Base-by-base conservation (phyloP, 2,329 filamentous ascomycete species). In the Sphaerulina vaccinii region DNA sequence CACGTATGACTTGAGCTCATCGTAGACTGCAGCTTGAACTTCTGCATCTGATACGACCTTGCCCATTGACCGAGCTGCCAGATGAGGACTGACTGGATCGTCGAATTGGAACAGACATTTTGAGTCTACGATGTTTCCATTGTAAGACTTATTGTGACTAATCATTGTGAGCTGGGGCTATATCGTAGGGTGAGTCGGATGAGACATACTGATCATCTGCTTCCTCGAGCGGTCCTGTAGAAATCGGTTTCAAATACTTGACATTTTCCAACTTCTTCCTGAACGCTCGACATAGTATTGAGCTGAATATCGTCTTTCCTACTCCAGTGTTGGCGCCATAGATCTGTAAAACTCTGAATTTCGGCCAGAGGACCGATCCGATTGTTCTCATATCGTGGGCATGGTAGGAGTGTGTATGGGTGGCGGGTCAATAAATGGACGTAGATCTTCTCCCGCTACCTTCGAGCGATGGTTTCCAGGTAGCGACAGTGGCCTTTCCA, bases 251-350 rank as follows among this genome's bases (percentile, higher is more conserved):
- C 49, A 95, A 67, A 67, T 88, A 95, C 9, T 79, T 76, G 1
- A 84, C 78, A 16, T 72, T 70, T 39, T 79, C 76, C 57, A 75
- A 74, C 33, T 71, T 70, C 21, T 71, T 74, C 32, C 71, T 73
- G 3, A 84, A 78, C 7, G 85, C 79, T 56, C 81, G 83, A 67
- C 83, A 86, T 3, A 95, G 74, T 10, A 90, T 70, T 0, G 87
- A 90, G 1, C 86, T 85, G 52, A 90, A 79, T 24, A 95, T 81
- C 0, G 89, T 95, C 75, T 95, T 95, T 58, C 89, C 89, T 21
- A 93, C 87, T 59, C 88, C 83, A 0, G 89, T 93, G 63, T 92
- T 93, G 40, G 89, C 87, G 22, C 89, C 89, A 63, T 87, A 95
- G 32, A 95, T 75, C 69, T 93, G 88, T 61, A 88, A 81, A 10